phyloP scores from a whole-genome alignment of 2,329 filamentous ascomycete species.

The Beauveria scarabaeidicola region DNA sequence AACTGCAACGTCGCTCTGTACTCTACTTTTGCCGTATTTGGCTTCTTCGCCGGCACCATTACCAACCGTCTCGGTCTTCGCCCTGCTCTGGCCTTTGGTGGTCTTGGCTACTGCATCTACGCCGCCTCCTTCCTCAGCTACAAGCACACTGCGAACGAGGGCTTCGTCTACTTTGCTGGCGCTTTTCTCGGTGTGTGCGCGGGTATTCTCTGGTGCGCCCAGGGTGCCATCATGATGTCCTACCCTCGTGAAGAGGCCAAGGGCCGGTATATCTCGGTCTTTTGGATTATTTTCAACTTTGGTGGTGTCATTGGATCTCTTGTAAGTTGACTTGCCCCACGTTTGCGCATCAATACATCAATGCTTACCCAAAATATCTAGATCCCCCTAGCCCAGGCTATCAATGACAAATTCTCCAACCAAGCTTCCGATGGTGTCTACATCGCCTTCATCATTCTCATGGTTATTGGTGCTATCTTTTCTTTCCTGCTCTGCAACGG shows the following conservation, averaged over 20 bases:
- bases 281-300: slow-evolving; percentile 93
- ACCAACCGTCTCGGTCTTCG: slow-evolving; percentile 69
- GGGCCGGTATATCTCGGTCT: slow-evolving; percentile 81
- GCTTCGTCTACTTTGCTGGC: slow-evolving; percentile 70
- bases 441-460: slow-evolving; percentile 78
- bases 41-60: slow-evolving; percentile 66
- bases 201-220: slow-evolving; percentile 72
- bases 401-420: slow-evolving; percentile 37
- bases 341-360: neutral
- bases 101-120: slow-evolving; percentile 70
- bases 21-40: slow-evolving; percentile 60
- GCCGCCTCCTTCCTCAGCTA: slow-evolving; percentile 62
- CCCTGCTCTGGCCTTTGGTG: slow-evolving; percentile 60
- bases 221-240: slow-evolving; percentile 82
- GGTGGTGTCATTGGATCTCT: slow-evolving; percentile 79
- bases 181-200: slow-evolving; percentile 70
- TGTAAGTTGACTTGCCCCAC: slow-evolving; percentile 24
- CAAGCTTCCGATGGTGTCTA: slow-evolving; percentile 73
- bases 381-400: slow-evolving; percentile 67
- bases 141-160: slow-evolving; percentile 57
- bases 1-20: slow-evolving; percentile 59
- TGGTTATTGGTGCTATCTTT: slow-evolving; percentile 61
- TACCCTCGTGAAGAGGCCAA: slow-evolving; percentile 77
- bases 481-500: slow-evolving; percentile 65
- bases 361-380: slow-evolving; percentile 7